phyloP scores from a whole-genome alignment of 768 basidiomycete genomes.

The Boletus fagicola region DNA sequence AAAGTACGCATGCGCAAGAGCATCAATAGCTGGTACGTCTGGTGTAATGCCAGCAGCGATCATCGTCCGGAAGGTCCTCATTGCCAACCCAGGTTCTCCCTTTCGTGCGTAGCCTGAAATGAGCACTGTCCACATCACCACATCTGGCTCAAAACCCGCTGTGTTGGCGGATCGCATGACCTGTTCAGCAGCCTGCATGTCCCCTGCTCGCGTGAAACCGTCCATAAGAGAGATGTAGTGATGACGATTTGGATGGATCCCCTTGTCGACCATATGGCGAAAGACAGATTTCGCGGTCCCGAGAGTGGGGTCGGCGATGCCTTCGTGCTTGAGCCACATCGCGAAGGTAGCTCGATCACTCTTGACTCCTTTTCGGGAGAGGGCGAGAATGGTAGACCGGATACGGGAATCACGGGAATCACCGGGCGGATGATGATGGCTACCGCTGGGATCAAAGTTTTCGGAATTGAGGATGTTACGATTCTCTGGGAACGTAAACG shows the following conservation, averaged over 20 bases:
- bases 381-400: conserved; percentile 44
- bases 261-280: conserved; percentile 57
- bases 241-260: conserved; percentile 67
- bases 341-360: conserved; percentile 58
- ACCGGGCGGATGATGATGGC: conserved; percentile 35
- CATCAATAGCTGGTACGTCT: conserved; percentile 70
- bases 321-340: conserved; percentile 63
- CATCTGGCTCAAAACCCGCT: conserved; percentile 54
- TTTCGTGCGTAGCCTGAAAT: conserved; percentile 69
- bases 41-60: conserved; percentile 57
- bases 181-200: conserved; percentile 54
- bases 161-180: conserved; percentile 52
- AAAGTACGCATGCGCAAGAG: conserved; percentile 66
- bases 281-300: conserved; percentile 54
- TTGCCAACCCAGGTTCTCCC: conserved; percentile 52
- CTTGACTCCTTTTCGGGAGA: conserved; percentile 47
- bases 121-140: conserved; percentile 74
- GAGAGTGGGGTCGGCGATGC: conserved; percentile 49
- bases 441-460: conserved; percentile 50
- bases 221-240: conserved; percentile 78
- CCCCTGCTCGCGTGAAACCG: conserved; percentile 60
- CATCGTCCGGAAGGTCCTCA: conserved; percentile 62
- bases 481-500: conserved; percentile 8
- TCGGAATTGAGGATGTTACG: conserved; percentile 23
- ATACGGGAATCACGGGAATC: conserved; percentile 33